Evolutionary conservation across 495 filamentous ascomycete genomes (phyloP), one percentile per base, ranked within the genome.

Genomic region (Hypomontagnella monticulosa): DNA sequence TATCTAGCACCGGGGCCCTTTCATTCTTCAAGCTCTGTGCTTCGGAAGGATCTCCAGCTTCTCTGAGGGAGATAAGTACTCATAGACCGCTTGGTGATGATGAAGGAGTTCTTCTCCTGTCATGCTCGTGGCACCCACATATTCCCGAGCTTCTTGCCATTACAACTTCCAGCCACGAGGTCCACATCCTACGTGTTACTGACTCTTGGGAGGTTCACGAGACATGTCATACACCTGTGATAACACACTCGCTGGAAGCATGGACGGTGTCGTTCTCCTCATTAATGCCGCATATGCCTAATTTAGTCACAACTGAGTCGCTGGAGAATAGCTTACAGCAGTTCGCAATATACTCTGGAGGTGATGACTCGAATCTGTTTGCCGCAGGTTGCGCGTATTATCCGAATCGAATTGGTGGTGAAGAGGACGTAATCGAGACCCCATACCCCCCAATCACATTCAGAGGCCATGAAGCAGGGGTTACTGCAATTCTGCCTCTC

Each of bases 401-500:
- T 43, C 27, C 37, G 3, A 20, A 48, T 9, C 57, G 30, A 1
- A 33, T 23, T 20, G 46, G 63, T 49, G 47, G 27, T 37, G 19
- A 43, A 46, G 51, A 57, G n/a, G 42, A 60, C 40, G 74, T 69
- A 4, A 73, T 83, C 72, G 52, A 79, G 67, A 34, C 68, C 61
- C 16, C 65, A 73, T 38, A 77, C 72, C 53, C 80, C 20, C 62
- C 63, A 18, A 32, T 76, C 32, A 55, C 57, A 42, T 32, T 85
- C 51, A 85, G 75, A 54, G 80, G 82, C 27, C 94, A 97, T 67
- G 82, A 81, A 12, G 92, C 93, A 10, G 95, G 95, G 3, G 92
- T 99, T 1, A 97, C 94, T 0, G 87, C 92, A 1, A 94, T 99
- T 56, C 72, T 97, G 30, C 89, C 92, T 0, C 67, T 93, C 8